Conservation (phyloP, 805 yeast species). For the Pichia phayaonensis region DNA sequence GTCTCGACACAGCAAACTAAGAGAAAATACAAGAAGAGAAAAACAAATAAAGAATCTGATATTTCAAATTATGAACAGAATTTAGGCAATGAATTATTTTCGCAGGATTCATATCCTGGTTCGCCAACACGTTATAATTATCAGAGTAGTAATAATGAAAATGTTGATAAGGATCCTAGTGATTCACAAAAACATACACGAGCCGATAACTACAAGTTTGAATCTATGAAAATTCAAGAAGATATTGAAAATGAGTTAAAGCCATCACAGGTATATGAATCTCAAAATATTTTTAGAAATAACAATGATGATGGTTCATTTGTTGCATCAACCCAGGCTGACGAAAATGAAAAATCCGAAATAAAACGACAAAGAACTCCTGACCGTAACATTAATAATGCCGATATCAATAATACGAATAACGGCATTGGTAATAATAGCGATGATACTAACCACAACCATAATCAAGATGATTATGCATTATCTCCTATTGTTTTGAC, state of each 20-base stretch:
- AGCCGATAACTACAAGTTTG: neutral
- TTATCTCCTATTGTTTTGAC: neutral
- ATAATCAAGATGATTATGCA: neutral
- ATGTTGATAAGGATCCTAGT: neutral
- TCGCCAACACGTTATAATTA: conserved; percentile 4
- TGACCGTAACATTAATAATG: neutral
- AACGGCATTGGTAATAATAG: neutral
- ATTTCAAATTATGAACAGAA: neutral
- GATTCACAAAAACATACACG: neutral
- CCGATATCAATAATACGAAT: neutral
- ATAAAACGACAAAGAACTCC: neutral
- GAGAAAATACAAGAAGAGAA: neutral
- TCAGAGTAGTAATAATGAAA: neutral
- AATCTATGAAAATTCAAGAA: neutral
- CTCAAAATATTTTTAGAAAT: neutral
- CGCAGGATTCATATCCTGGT: conserved; percentile 5
- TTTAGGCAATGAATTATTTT: neutral
- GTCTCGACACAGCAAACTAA: neutral
- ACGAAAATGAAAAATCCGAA: neutral
- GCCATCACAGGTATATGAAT: neutral
- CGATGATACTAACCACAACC: too few species aligned
- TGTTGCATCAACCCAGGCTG: neutral
- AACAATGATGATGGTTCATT: neutral
- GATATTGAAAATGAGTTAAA: neutral
- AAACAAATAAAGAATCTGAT: neutral